Percentiles rank a stretch among this genome's conserved stretches.
These are phyloP conservation scores for Ehretia macrophylla DNA, from an alignment of 257 asterid genomes.

Conservation along the genomic window DNA sequence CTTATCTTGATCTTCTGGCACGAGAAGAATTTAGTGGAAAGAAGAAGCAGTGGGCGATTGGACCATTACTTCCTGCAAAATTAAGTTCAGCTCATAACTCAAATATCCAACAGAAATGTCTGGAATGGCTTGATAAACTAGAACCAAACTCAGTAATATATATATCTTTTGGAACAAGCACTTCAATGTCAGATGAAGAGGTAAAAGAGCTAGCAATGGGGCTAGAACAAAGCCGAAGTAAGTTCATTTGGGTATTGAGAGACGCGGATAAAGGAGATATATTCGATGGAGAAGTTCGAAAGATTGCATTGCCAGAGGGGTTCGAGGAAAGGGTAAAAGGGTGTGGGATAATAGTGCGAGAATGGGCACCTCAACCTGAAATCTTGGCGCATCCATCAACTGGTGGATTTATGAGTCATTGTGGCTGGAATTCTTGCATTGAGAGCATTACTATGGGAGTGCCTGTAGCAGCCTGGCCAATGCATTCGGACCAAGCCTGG, in stretches of 20 bases:
- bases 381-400: constrained; percentile 33
- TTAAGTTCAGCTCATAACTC: background rate
- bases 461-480: constrained; percentile 33
- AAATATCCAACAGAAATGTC: background rate
- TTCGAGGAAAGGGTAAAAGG: constrained; percentile 37
- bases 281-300: constrained; percentile 32
- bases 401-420: constrained; percentile 47
- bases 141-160: constrained; percentile 32
- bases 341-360: constrained; percentile 43
- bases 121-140: constrained; percentile 40
- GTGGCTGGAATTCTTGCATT: constrained; percentile 47
- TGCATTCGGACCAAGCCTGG: background rate
- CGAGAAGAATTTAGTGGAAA: constrained; percentile 43
- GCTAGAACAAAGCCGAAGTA: constrained; percentile 38
- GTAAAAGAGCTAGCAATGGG: constrained; percentile 36
- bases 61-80: constrained; percentile 14
- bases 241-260: constrained; percentile 51
- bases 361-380: constrained; percentile 55
- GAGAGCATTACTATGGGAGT: constrained; percentile 48
- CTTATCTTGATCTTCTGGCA: constrained; percentile 27
- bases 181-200: constrained; percentile 31
- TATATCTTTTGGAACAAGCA: constrained; percentile 42
- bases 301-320: constrained; percentile 32
- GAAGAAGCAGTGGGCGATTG: constrained; percentile 43
- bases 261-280: constrained; percentile 51